Evolutionary conservation across 768 basidiomycete genomes (phyloP), one percentile per base, ranked within the genome.

Genomic region (Pulveroboletus sp.): DNA sequence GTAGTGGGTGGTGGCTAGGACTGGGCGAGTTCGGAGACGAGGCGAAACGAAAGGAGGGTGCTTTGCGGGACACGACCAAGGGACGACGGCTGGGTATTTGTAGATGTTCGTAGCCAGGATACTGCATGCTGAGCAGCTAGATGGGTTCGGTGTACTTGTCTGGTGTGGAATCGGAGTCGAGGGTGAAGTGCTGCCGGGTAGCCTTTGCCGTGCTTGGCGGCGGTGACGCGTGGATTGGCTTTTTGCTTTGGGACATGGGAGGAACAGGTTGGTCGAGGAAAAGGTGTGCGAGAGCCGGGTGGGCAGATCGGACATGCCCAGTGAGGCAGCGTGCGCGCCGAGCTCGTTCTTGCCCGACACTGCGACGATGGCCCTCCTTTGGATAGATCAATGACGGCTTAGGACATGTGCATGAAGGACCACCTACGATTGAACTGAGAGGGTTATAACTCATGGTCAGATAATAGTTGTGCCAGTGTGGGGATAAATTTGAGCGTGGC

Each of bases 111-210:
- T 84, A 90, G 1, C 89, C 90, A 4, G 81, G 77, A 51, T 93
- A 92, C 53, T 80, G 76, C 4, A 92, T 82, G 33, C 94, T 94
- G 20, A 97, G 75, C 2, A 97, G 69, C 93, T 92, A 97, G 24
- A 97, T 95, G 0, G 85, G 79, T 17, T 94, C 90, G 0, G 77
- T 61, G 45, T 82, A 93, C 60, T 78, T 84, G 65, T 97, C 93
- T 2, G 89, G 90, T 4, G 78, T 80, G 16, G 92, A 82, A 67
- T 97, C 94, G 56, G 82, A 81, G 70, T 97, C 94, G 52, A 95
- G 76, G n/a, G 97, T 74, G 69, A 93, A 90, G 38, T 91, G 77
- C 75, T 82, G 3, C 87, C 90, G 65, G 68, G 50, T 86, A 83
- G 20, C 83, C 85, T 57, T 85, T 86, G 35, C 87, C 82, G 58